These are phyloP conservation scores for Entoloma clypeatum DNA, from an alignment of 1,284 basidiomycete genomes.

Conservation along the genomic window DNA sequence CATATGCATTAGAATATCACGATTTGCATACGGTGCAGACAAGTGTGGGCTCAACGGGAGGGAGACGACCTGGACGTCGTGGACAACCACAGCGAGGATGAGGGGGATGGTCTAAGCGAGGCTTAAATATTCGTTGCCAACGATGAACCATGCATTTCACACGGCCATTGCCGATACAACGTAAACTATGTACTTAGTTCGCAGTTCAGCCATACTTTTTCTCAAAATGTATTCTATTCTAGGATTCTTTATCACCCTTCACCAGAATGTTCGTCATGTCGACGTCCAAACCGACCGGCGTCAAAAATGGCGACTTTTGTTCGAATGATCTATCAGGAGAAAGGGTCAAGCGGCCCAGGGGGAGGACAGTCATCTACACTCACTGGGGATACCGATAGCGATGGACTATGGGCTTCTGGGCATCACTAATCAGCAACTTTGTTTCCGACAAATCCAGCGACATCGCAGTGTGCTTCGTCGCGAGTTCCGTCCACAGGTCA, in stretches of 20 bases:
- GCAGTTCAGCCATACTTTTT: neutral
- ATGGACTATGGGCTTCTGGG: constrained; percentile 50
- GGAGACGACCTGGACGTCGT: constrained; percentile 5
- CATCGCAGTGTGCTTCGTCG: constrained; percentile 52
- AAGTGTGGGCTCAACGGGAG: constrained; percentile 19
- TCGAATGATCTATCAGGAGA: constrained; percentile 41
- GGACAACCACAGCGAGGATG: constrained; percentile 8
- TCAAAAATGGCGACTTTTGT: constrained; percentile 46
- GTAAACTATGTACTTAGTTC: too few species aligned
- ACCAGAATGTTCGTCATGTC: constrained; percentile 43
- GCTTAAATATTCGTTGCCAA: constrained; percentile 8
- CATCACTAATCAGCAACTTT: constrained; percentile 43
- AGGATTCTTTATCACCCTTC: constrained; percentile 38
- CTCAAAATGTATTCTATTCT: constrained; percentile 9
- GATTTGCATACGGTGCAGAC: constrained; percentile 19
- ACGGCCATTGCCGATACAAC: constrained; percentile 12
- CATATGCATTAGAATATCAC: constrained; percentile 16
- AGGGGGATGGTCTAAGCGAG: constrained; percentile 11
- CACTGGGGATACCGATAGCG: constrained; percentile 69
- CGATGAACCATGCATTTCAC: constrained; percentile 17
- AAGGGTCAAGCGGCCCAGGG: too few species aligned
- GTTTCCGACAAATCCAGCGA: constrained; percentile 44
- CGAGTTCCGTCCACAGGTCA: constrained; percentile 49
- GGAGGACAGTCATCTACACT: constrained; percentile 29
- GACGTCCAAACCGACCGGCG: constrained; percentile 45